Evolutionary conservation across 169 alveolate genomes (phyloP).

Genomic region (Babesia microti): DNA sequence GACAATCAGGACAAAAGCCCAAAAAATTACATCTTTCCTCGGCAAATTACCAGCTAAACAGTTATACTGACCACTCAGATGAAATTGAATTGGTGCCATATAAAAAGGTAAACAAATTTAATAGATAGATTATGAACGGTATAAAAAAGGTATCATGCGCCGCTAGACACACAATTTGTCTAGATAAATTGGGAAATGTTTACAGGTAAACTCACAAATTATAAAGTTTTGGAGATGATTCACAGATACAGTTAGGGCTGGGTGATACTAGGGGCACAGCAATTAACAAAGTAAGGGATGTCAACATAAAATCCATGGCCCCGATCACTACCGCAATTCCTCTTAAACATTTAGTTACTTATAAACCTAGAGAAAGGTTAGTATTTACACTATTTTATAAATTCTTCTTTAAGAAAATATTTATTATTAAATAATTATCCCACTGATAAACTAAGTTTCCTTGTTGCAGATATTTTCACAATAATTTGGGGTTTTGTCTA

Average conservation of each 20-base stretch:
- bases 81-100: slow-evolving; percentile 15
- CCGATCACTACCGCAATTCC: background rate
- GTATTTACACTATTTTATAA: too few species aligned
- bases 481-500: too few species aligned
- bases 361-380: slow-evolving; percentile 11
- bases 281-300: slow-evolving; percentile 6
- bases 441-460: too few species aligned
- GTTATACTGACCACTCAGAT: slow-evolving; percentile 5
- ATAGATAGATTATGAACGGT: too few species aligned
- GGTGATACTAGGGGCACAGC: slow-evolving; percentile 46
- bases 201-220: slow-evolving; percentile 14
- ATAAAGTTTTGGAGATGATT: slow-evolving; percentile 40
- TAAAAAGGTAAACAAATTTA: too few species aligned
- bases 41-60: slow-evolving; percentile 1
- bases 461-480: too few species aligned
- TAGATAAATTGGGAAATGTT: slow-evolving; percentile 25
- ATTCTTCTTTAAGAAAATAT: too few species aligned
- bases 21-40: background rate
- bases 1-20: slow-evolving; percentile 43
- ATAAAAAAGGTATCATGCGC: slow-evolving; percentile 36
- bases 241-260: slow-evolving; percentile 25
- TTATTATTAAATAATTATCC: too few species aligned
- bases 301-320: background rate
- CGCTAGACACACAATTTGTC: slow-evolving; percentile 32
- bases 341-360: background rate